Base-by-base conservation (phyloP, 371 early-diverging fungal species). In the Phascolomyces articulosus region DNA sequence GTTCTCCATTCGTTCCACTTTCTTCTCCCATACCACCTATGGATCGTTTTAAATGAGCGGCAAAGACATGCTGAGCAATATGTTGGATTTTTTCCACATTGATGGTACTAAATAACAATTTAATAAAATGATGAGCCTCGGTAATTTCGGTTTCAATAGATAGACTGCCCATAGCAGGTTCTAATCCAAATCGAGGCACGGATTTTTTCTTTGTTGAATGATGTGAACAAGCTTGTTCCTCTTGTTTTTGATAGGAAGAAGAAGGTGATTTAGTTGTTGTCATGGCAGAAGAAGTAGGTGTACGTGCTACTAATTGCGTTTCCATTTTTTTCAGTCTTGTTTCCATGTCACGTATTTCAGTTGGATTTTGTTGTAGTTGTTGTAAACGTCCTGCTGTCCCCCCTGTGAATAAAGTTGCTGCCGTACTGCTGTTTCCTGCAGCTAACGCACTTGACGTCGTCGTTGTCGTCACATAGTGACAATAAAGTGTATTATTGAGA, bases 61-160 rank as follows among this genome's bases (percentile, higher is more conserved):
- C 29, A 64, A 64, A 68, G 3, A 65, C 48, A 11, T 28, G 15
- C 2, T 28, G 34, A 1, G 66, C 66, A 3, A 53, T 40, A 24
- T 70, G 24, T 21, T 55, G 57, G 21, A 70, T 47, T 18, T 58
- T 49, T 1, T 24, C 41, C 13, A 60, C 41, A 24, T 70, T 48
- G 31, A 70, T 48, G 11, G 66, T 56, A n/a, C 49, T 61, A 24
- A 62, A 58, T 31, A 70, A 29, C 13, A 65, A 48, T 23, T 66
- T 65, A 20, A 70, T 47, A 27, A 70, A 70, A 59, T 70, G 70
- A 34, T 70, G 66, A 1, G 66, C 58, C 58, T 70, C 70, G 0
- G 51, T 58, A 2, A 70, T 63, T 15, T 58, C 55, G 9, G 70
- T 70, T 15, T 65, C 55, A 26, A 70, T 65, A 28, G 38, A 27